A percentile compares a stretch with the other conserved stretches of the same genome.
Conservation (phyloP, 495 filamentous ascomycete species). For the Parachaetomium inaequale region DNA sequence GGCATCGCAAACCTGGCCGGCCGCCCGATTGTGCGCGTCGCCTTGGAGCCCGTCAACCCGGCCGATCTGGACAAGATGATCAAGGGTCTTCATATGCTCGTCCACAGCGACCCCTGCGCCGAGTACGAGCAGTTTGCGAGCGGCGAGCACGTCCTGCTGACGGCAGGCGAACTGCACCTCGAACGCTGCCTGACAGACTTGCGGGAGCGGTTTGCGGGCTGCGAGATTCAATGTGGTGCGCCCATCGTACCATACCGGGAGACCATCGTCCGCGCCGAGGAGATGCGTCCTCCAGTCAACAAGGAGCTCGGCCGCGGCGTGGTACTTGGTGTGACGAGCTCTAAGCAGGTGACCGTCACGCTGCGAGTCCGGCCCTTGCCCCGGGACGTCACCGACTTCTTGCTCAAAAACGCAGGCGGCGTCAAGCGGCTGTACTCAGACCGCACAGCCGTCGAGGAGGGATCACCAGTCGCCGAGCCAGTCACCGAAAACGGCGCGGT, state of each 20-base stretch:
- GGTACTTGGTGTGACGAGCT: conserved; percentile 68
- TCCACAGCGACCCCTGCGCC: conserved; percentile 93
- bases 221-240: conserved; percentile 89
- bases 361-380: conserved; percentile 81
- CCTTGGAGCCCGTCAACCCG: conserved; percentile 84
- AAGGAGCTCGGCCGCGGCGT: conserved; percentile 85
- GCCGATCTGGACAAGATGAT: conserved; percentile 92
- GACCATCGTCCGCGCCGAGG: conserved; percentile 76
- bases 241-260: conserved; percentile 97
- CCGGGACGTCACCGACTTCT: conserved; percentile 72
- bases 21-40: conserved; percentile 90
- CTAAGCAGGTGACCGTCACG: conserved; percentile 77
- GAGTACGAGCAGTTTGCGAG: conserved; percentile 90
- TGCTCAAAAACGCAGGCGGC: conserved; percentile 70
- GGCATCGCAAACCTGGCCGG: conserved; percentile 69
- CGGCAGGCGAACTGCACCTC: conserved; percentile 90
- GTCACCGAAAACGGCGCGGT: conserved; percentile 41
- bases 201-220: conserved; percentile 85
- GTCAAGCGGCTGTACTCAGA: conserved; percentile 78
- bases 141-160: conserved; percentile 92
- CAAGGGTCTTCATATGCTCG: conserved; percentile 76
- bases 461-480: background rate
- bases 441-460: conserved; percentile 46
- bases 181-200: conserved; percentile 95
- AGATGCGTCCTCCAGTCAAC: conserved; percentile 87